Conservation (phyloP, 345 rosid genomes). For the Iberis pinnata region DNA sequence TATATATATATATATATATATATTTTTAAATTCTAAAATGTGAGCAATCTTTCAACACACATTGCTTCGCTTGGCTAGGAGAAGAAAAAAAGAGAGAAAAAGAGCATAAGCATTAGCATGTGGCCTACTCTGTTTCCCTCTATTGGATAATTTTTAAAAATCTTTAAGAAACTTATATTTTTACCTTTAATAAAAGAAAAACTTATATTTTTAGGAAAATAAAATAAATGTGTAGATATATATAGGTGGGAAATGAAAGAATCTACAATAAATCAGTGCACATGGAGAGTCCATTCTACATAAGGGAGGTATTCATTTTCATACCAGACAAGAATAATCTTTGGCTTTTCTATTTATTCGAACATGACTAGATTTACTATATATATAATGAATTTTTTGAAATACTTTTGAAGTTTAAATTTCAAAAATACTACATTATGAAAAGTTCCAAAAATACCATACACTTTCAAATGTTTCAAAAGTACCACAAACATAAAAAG, state of each 20-base stretch:
- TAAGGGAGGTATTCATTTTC: constrained; percentile 8
- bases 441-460: too few relatives aligned
- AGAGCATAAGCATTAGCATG: constrained; percentile 27
- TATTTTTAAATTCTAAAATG: constrained; percentile 14
- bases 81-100: constrained; percentile 25
- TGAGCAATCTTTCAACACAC: constrained; percentile 27
- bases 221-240: too few relatives aligned
- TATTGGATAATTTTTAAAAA: constrained; percentile 2
- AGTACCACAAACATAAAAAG: too few relatives aligned
- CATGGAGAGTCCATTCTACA: constrained; percentile 32
- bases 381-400: too few relatives aligned
- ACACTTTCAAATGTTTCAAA: too few relatives aligned
- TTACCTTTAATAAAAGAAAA: not conserved
- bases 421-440: too few relatives aligned
- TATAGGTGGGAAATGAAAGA: constrained; percentile 25
- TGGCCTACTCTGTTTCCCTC: constrained; percentile 31
- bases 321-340: not conserved
- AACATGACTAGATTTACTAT: too few relatives aligned
- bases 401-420: too few relatives aligned
- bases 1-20: too few relatives aligned
- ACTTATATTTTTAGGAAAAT: not conserved
- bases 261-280: constrained; percentile 36
- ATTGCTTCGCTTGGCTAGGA: constrained; percentile 33
- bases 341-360: not conserved
- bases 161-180: not conserved